A percentile compares a stretch with the other conserved stretches of the same genome.
Evolutionary conservation across 2,329 filamentous ascomycete genomes (phyloP).

Genomic region (Penicillium capsulatum): DNA sequence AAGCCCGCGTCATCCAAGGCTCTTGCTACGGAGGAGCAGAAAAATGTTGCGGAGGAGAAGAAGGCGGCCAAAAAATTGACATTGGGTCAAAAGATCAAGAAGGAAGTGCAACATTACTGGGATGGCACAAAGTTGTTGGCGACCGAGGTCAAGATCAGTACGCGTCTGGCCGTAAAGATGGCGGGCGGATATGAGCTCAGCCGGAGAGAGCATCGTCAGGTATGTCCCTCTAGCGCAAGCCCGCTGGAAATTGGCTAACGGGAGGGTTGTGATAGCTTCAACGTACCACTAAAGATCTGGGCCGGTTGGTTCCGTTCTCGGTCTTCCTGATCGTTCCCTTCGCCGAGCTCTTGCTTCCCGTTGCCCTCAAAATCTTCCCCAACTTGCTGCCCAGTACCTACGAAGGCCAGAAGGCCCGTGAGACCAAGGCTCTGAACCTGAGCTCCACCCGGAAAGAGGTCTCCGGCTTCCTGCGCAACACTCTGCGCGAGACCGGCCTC

Average conservation of each 20-base stretch:
- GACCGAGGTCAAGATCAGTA: constrained; percentile 89
- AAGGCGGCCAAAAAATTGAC: constrained; percentile 84
- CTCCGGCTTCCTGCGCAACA: constrained; percentile 81
- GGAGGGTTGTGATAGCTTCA: constrained; percentile 53
- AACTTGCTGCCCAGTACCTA: constrained; percentile 97
- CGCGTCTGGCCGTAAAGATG: constrained; percentile 90
- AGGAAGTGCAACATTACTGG: constrained; percentile 93
- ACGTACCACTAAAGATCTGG: constrained; percentile 89
- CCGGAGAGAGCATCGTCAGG: constrained; percentile 84
- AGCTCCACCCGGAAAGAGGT: constrained; percentile 89
- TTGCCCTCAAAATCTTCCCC: constrained; percentile 92
- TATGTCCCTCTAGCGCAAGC: constrained; percentile 27
- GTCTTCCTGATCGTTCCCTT: constrained; percentile 97
- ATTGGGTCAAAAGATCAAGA: constrained; percentile 87
- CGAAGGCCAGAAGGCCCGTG: constrained; percentile 84
- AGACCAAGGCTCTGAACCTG: constrained; percentile 76
- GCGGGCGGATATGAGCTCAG: constrained; percentile 95
- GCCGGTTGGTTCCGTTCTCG: constrained; percentile 88
- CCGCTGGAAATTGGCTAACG: constrained; percentile 11
- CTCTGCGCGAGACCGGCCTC: constrained; percentile 86
- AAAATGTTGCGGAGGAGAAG: constrained; percentile 58
- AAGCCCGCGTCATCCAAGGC: constrained; percentile 60
- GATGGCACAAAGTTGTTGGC: constrained; percentile 94
- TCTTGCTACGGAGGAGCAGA: constrained; percentile 45
- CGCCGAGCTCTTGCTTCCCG: constrained; percentile 83